phyloP scores from a whole-genome alignment of 805 yeast genomes.

The Suhomyces xylopsoci region DNA sequence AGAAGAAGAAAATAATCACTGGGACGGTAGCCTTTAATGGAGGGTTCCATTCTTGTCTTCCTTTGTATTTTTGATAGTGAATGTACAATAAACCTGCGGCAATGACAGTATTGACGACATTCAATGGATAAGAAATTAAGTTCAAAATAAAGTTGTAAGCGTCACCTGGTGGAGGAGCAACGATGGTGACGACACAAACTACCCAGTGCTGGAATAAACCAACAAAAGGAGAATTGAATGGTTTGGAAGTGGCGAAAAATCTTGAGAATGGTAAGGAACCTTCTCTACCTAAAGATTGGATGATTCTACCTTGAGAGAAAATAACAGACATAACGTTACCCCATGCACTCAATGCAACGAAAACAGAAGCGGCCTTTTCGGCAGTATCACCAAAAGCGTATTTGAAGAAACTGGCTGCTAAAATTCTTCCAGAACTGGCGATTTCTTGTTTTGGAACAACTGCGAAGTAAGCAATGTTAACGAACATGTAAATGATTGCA shows the following conservation, averaged over 20 bases:
- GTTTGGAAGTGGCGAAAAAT: conserved; percentile 67
- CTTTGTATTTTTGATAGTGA: conserved; percentile 49
- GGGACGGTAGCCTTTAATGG: conserved; percentile 64
- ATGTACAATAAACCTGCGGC: conserved; percentile 61
- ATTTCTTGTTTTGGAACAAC: conserved; percentile 70
- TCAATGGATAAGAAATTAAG: conserved; percentile 77
- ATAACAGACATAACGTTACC: conserved; percentile 82
- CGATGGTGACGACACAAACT: conserved; percentile 66
- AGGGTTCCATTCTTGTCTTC: conserved; percentile 61
- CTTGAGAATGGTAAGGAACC: conserved; percentile 73
- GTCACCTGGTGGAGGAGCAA: conserved; percentile 81
- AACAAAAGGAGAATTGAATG: conserved; percentile 69
- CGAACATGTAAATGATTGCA: conserved; percentile 67
- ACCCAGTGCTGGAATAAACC: conserved; percentile 77
- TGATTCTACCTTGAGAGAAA: conserved; percentile 76
- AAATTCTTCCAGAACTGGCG: conserved; percentile 58
- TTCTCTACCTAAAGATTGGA: conserved; percentile 80
- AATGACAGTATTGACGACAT: conserved; percentile 66
- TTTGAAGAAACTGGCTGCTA: conserved; percentile 74
- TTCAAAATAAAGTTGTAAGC: conserved; percentile 80
- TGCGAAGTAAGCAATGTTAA: conserved; percentile 76
- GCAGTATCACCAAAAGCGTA: conserved; percentile 69
- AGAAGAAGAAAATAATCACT: conserved; percentile 60
- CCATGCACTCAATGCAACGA: conserved; percentile 76
- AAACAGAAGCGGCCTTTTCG: conserved; percentile 69